Conservation (phyloP, 2,329 filamentous ascomycete species). For the Colletotrichum sp. region DNA sequence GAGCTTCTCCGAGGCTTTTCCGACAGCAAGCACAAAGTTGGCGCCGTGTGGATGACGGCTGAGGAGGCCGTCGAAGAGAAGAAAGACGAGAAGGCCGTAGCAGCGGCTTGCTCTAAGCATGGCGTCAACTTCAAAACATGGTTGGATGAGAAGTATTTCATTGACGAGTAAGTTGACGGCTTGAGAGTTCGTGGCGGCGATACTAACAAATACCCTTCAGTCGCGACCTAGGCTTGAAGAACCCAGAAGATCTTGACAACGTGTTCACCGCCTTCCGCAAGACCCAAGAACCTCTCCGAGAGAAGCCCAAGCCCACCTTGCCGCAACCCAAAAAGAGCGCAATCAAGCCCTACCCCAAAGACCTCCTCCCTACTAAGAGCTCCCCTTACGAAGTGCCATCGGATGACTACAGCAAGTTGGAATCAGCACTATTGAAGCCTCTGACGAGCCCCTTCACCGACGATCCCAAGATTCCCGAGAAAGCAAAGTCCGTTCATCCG, state of each 20-base stretch:
- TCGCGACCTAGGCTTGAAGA: conserved; percentile 66
- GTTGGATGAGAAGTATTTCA: conserved; percentile 78
- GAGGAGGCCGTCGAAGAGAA: conserved; percentile 75
- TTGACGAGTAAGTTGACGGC: conserved; percentile 71
- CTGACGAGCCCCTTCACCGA: conserved; percentile 55
- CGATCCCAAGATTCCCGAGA: conserved; percentile 58
- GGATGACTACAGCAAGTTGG: conserved; percentile 52
- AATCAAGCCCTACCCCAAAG: conserved; percentile 63
- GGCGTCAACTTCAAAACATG: conserved; percentile 68
- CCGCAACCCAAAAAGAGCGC: conserved; percentile 53
- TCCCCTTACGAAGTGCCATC: conserved; percentile 69
- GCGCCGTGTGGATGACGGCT: conserved; percentile 75
- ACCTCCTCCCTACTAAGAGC: conserved; percentile 60
- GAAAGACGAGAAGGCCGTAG: conserved; percentile 64
- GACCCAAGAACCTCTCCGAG: conserved; percentile 71
- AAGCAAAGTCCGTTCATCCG: conserved; percentile 65
- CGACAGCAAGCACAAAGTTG: conserved; percentile 51
- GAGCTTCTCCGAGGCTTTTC: conserved; percentile 58
- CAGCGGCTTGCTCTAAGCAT: conserved; percentile 54
- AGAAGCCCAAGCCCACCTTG: conserved; percentile 64
- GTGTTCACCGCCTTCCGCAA: conserved; percentile 80
- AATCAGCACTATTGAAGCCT: conserved; percentile 62
- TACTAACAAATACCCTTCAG: conserved; percentile 45
- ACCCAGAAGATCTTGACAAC: conserved; percentile 69
- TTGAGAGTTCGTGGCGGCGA: not conserved